Percentiles rank a stretch among this genome's conserved stretches.
Conservation (phyloP, 805 yeast species). For the Pichia ethanolica region DNA sequence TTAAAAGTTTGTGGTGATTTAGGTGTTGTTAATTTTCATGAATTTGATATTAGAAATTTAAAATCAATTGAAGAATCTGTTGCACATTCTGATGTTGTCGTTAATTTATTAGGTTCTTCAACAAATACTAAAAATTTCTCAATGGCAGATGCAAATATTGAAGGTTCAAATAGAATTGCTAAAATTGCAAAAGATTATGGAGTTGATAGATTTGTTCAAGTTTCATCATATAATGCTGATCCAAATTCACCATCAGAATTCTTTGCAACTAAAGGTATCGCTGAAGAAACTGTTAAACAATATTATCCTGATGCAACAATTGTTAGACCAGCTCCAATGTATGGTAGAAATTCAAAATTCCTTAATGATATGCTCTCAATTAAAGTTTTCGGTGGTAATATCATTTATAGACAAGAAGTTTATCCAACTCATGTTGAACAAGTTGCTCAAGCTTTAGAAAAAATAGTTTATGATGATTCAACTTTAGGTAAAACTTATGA, state of each 20-base stretch:
- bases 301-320: constrained; percentile 70
- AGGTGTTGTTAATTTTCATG: constrained; percentile 80
- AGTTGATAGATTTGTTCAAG: constrained; percentile 70
- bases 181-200: constrained; percentile 61
- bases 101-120: constrained; percentile 71
- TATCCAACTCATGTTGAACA: constrained; percentile 73
- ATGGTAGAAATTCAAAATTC: constrained; percentile 65
- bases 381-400: constrained; percentile 54
- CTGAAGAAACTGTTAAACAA: constrained; percentile 64
- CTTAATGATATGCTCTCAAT: constrained; percentile 52
- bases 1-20: constrained; percentile 79
- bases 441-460: constrained; percentile 72
- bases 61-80: constrained; percentile 70
- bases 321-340: constrained; percentile 79
- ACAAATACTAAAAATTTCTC: constrained; percentile 70
- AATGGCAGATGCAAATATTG: constrained; percentile 80
- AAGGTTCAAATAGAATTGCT: constrained; percentile 70
- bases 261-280: constrained; percentile 72
- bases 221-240: constrained; percentile 71
- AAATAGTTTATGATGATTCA: constrained; percentile 72
- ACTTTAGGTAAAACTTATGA: constrained; percentile 73
- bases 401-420: constrained; percentile 56
- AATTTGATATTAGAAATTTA: constrained; percentile 73
- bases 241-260: constrained; percentile 61
- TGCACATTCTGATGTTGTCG: constrained; percentile 75